A percentile compares a stretch with the other conserved stretches of the same genome.
These are phyloP conservation scores for Ophiocytium majus DNA, from an alignment of 352 stramenopile species.

Conservation along the genomic window DNA sequence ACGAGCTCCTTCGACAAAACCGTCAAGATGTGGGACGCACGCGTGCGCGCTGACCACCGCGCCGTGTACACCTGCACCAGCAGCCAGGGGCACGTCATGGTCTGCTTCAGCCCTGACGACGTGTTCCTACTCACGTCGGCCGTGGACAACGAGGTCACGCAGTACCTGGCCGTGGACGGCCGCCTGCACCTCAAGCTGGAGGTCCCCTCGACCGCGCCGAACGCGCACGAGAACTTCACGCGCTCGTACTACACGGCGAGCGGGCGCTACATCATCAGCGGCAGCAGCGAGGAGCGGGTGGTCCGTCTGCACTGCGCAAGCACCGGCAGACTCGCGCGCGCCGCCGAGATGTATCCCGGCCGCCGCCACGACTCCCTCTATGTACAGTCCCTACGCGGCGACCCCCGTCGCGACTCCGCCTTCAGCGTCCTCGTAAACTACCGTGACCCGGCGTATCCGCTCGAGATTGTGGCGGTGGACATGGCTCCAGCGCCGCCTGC, in stretches of 20 bases:
- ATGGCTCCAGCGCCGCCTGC: too few species aligned
- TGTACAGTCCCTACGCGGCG: conserved; percentile 53
- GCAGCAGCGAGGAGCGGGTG: conserved; percentile 50
- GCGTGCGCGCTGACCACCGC: conserved; percentile 2
- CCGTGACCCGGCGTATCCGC: conserved; percentile 48
- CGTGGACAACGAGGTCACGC: conserved; percentile 61
- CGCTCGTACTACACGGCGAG: conserved; percentile 55
- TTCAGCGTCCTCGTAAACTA: conserved; percentile 59
- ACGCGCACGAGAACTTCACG: conserved; percentile 28
- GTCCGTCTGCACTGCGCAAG: conserved; percentile 52
- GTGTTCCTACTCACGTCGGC: conserved; percentile 58
- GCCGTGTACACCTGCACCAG: conserved; percentile 22
- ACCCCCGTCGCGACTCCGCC: conserved; percentile 46
- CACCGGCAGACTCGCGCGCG: conserved; percentile 25
- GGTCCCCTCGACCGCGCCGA: conserved; percentile 4
- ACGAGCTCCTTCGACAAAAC: conserved; percentile 61
- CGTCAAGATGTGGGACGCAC: conserved; percentile 58
- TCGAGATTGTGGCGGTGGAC: conserved; percentile 55
- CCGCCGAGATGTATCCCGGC: conserved; percentile 30
- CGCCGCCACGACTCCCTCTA: conserved; percentile 57
- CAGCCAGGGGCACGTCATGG: conserved; percentile 56
- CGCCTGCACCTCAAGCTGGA: conserved; percentile 54
- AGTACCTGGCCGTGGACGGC: conserved; percentile 57
- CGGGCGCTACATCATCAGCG: conserved; percentile 46
- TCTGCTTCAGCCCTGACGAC: conserved; percentile 61